Base-by-base conservation (phyloP, 73 alveolate species). In the Paramecium tetraurelia region DNA sequence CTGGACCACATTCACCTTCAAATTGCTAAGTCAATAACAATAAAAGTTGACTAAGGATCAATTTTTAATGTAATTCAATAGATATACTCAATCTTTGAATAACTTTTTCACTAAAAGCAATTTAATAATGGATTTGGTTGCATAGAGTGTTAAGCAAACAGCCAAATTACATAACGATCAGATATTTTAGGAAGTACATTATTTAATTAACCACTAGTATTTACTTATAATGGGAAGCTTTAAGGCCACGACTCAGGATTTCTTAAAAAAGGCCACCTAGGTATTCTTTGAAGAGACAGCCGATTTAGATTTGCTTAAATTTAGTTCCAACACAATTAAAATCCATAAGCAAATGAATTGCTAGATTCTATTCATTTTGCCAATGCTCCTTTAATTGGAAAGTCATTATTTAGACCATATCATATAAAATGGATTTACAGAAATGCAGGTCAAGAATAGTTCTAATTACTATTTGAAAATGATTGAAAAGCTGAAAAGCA, bases 401-500 rank as follows among this genome's bases (percentile, higher is more conserved):
- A 41, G 76, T 22, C 12, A 41, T 21, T 43, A 31, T 18, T 18
- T 80, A 8, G 90, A 80, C 46, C 90, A 80, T 48, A 80, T 80
- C 1, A 18, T 18, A 75, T 43, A 41, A 22, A 80, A 22, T 80
- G 63, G 43, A 21, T 43, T 24, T 41, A 20, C 22, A 3, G 90
- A 80, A 22, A 46, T 27, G 59, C 8, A 89, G 43, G 89, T 50
- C 29, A 89, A 89, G 86, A 57, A 89, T 18, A 58, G 88, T 27
- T 89, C 94, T 8, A 89, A 89, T 71, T 89, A 89, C 53, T 89
- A 89, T 46, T 83, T 89, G 20, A 89, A 89, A 83, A 89, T 83
- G 69, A 89, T 89, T 12, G 94, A 89, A 27, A 89, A 89, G 29
- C 68, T 89, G 4, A 48, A 70, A 35, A 89, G 72, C 29, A 89